Evolutionary conservation across 345 rosid genomes (phyloP).

Genomic region (Populus davidiana): DNA sequence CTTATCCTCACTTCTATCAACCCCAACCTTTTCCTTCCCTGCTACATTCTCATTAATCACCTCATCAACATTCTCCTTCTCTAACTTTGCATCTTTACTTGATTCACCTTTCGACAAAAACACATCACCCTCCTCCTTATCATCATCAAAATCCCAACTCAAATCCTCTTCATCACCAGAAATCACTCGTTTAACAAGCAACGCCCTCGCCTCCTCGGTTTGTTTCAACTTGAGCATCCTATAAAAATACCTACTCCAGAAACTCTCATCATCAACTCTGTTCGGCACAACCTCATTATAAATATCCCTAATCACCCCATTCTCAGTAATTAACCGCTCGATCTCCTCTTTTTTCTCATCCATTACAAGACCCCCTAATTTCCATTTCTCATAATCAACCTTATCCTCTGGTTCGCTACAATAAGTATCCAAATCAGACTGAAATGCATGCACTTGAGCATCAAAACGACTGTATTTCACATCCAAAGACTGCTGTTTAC

Average conservation of each 20-base stretch:
- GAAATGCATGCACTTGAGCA: conserved; percentile 52
- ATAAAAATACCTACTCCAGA: conserved; percentile 67
- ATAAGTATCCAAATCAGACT: conserved; percentile 45
- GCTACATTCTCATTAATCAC: conserved; percentile 16
- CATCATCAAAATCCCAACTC: conserved; percentile 78
- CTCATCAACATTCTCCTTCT: conserved; percentile 1
- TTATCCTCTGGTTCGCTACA: conserved; percentile 55
- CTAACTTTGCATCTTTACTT: not conserved
- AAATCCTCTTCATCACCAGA: conserved; percentile 63
- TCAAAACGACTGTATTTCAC: conserved; percentile 67
- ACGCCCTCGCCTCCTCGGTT: conserved; percentile 63
- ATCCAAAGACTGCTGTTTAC: conserved; percentile 16
- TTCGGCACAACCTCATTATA: conserved; percentile 42
- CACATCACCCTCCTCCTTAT: conserved; percentile 11
- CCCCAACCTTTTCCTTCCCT: conserved; percentile 19
- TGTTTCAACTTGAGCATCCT: conserved; percentile 48
- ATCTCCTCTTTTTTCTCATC: conserved; percentile 47
- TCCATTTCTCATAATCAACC: conserved; percentile 53
- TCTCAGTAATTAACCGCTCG: conserved; percentile 33
- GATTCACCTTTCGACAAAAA: conserved; percentile 10
- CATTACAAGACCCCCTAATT: conserved; percentile 38
- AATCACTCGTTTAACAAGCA: conserved; percentile 58
- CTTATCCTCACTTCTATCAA: not conserved
- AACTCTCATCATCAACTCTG: conserved; percentile 45
- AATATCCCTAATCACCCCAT: conserved; percentile 36